A percentile compares a stretch with the other conserved stretches of the same genome.
Evolutionary conservation across 129 eudicot species (phyloP).

Genomic region (Helichrysum umbraculigerum): DNA sequence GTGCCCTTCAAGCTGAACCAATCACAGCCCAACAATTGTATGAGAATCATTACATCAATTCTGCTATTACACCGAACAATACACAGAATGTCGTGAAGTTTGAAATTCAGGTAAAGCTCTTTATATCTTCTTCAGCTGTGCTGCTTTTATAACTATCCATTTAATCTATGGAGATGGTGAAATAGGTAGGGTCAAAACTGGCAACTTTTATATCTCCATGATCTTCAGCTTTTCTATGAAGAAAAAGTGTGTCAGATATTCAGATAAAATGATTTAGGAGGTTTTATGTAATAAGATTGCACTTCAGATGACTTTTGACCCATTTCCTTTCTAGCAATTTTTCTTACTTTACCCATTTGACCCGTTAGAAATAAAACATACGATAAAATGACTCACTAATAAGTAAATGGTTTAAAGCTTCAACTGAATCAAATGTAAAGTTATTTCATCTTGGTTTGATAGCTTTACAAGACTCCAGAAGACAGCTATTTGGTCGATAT

Average conservation of each 20-base stretch:
- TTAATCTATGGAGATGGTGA: background rate
- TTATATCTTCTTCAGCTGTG: background rate
- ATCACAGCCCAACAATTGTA: constrained; percentile 25
- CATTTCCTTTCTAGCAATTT: background rate
- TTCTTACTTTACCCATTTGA: background rate
- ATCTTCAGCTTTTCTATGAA: too few relatives aligned
- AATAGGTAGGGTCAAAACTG: background rate
- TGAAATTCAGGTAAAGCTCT: constrained; percentile 68
- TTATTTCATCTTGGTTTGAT: constrained; percentile 12
- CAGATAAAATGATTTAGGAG: background rate
- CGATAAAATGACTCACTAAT: background rate
- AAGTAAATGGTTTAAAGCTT: background rate
- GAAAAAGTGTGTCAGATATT: too few relatives aligned
- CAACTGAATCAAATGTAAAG: background rate
- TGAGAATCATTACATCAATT: constrained; percentile 32
- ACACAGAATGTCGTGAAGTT: constrained; percentile 52
- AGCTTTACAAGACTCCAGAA: constrained; percentile 76
- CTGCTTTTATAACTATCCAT: background rate
- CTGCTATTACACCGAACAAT: constrained; percentile 32
- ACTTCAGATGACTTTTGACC: background rate
- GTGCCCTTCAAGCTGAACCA: constrained; percentile 32
- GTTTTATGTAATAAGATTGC: background rate
- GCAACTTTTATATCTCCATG: background rate
- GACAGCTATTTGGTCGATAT: constrained; percentile 69
- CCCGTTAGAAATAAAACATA: background rate